These are phyloP conservation scores for Perkinsus chesapeaki DNA, from an alignment of 169 alveolate species.

Conservation along the genomic window DNA sequence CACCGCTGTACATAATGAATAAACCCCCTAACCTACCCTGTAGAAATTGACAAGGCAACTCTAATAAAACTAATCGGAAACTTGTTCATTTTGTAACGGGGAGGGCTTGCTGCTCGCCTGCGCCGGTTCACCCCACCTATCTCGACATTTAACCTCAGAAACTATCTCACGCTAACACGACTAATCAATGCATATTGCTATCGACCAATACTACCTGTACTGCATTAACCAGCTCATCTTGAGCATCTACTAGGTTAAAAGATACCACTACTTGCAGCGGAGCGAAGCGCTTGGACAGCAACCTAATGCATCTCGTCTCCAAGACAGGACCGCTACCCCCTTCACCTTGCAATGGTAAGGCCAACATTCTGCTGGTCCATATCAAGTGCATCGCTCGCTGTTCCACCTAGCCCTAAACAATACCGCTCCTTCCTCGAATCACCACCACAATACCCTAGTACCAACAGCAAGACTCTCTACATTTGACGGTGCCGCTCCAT, in stretches of 20 bases:
- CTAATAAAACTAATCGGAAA: neutral
- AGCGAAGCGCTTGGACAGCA: neutral
- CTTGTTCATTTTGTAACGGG: neutral
- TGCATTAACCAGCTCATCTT: neutral
- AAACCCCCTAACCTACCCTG: no score
- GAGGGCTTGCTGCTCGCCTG: no score
- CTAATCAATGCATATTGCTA: neutral
- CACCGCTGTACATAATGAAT: no score
- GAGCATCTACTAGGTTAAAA: neutral
- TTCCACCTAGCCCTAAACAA: neutral
- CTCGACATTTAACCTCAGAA: neutral
- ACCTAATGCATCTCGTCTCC: neutral
- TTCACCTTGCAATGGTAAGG: neutral
- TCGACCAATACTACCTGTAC: neutral
- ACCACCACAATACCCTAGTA: neutral
- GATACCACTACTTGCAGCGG: neutral
- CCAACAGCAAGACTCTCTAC: neutral
- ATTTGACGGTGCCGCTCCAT: neutral
- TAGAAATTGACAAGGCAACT: no score
- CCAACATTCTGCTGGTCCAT: neutral
- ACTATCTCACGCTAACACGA: neutral
- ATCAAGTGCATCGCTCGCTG: neutral
- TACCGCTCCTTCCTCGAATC: neutral
- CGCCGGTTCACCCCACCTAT: neutral
- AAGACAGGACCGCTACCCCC: neutral